These are phyloP conservation scores for Echinosophora koreensis DNA, from an alignment of 306 rosid species.

Conservation along the genomic window DNA sequence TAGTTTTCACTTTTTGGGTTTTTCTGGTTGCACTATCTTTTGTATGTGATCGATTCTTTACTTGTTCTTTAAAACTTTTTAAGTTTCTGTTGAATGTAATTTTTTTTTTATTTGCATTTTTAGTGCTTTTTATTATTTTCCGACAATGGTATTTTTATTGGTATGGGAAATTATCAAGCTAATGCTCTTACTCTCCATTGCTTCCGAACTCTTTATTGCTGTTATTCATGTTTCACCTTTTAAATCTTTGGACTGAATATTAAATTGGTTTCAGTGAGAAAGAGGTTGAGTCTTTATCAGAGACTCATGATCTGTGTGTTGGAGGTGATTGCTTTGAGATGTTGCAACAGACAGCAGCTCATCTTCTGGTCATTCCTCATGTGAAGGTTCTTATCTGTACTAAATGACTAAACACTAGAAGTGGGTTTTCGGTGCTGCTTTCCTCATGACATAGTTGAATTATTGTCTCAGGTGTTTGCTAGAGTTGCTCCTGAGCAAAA, in stretches of 20 bases:
- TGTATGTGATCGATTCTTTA: slow-evolving; percentile 7
- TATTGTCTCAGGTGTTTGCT: slow-evolving; percentile 84
- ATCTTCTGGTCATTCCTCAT: slow-evolving; percentile 78
- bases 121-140: background rate
- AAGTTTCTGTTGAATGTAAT: background rate
- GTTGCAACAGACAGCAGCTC: slow-evolving; percentile 85
- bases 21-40: slow-evolving; percentile 1
- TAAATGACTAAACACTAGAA: slow-evolving; percentile 26
- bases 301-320: slow-evolving; percentile 90
- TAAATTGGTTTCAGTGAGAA: slow-evolving; percentile 66
- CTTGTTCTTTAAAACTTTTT: slow-evolving; percentile 20
- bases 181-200: background rate
- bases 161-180: slow-evolving; percentile 24
- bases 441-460: slow-evolving; percentile 43
- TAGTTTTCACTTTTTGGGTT: slow-evolving; percentile 27
- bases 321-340: slow-evolving; percentile 96
- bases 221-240: slow-evolving; percentile 3
- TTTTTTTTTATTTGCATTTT: slow-evolving; percentile 9
- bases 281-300: slow-evolving; percentile 84
- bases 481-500: slow-evolving; percentile 99
- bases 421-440: slow-evolving; percentile 30
- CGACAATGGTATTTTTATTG: background rate
- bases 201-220: slow-evolving; percentile 5
- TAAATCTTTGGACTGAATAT: slow-evolving; percentile 27
- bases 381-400: slow-evolving; percentile 70